A percentile compares a stretch with the other conserved stretches of the same genome.
These are phyloP conservation scores for Pythium rhizo-oryzae DNA, from an alignment of 352 stramenopile genomes.

Conservation along the genomic window DNA sequence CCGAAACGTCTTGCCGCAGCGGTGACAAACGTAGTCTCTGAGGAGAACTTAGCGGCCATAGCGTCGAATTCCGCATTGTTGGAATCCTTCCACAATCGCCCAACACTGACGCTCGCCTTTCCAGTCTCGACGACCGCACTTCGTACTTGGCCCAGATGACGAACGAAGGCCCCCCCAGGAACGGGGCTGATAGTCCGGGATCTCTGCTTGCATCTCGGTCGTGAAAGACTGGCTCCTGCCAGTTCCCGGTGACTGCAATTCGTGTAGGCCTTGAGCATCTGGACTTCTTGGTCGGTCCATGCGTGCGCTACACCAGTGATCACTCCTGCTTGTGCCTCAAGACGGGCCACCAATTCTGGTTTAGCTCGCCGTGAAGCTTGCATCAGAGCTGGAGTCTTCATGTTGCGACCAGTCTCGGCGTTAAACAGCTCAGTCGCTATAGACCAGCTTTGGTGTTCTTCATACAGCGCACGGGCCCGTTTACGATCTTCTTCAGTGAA, in stretches of 20 bases:
- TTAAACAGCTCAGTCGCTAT: neutral
- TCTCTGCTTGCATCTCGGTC: neutral
- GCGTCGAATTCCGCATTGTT: neutral
- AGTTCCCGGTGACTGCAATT: neutral
- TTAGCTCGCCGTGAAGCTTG: neutral
- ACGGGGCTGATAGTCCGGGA: neutral
- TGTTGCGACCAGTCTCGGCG: conserved; percentile 1
- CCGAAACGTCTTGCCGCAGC: neutral
- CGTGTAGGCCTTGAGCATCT: conserved; percentile 1
- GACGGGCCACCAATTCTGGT: neutral
- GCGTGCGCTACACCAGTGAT: neutral
- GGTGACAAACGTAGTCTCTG: neutral
- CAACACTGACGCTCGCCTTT: neutral
- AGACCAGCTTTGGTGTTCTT: neutral
- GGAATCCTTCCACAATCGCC: neutral
- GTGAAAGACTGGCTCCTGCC: neutral
- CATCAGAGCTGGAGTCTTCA: neutral
- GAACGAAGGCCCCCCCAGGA: neutral
- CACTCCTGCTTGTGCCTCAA: neutral
- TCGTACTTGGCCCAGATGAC: neutral
- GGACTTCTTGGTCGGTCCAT: neutral
- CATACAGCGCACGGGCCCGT: conserved; percentile 1
- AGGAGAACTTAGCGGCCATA: neutral
- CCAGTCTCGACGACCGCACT: neutral
- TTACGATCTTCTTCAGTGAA: neutral